Conservation (phyloP, 1,139 yeast genomes). For the Hemisphaericaspora lyxosophila region DNA sequence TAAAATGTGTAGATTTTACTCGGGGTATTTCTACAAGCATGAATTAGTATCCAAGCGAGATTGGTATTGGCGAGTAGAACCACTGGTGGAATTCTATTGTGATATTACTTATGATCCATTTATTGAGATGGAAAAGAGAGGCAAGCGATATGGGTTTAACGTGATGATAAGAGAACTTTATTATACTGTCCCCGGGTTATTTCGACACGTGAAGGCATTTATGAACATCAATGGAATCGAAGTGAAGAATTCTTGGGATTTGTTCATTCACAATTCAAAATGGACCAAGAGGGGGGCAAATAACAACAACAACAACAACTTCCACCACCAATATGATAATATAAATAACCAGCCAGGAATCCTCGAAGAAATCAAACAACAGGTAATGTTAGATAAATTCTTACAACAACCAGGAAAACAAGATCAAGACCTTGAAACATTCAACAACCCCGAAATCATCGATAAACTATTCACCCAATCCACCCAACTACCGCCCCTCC, state of each 20-base stretch:
- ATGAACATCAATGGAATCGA: constrained; percentile 44
- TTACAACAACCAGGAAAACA: constrained; percentile 20
- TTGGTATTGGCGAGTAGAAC: constrained; percentile 97
- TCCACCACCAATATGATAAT: constrained; percentile 28
- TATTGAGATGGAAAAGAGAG: constrained; percentile 64
- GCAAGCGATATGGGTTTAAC: constrained; percentile 82
- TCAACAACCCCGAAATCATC: constrained; percentile 28
- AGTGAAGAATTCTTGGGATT: constrained; percentile 58
- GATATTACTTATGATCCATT: constrained; percentile 92
- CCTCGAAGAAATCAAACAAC: constrained; percentile 26
- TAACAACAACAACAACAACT: no score
- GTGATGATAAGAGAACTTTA: constrained; percentile 71
- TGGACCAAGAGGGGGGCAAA: constrained; percentile 28
- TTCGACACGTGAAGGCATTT: constrained; percentile 66
- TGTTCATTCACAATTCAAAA: constrained; percentile 44
- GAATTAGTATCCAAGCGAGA: constrained; percentile 64
- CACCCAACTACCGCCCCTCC: constrained; percentile 31
- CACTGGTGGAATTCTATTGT: constrained; percentile 84
- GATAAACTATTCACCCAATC: constrained; percentile 26
- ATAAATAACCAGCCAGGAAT: constrained; percentile 20
- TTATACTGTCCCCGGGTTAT: constrained; percentile 78
- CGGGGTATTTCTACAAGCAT: constrained; percentile 78
- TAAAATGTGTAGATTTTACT: constrained; percentile 67
- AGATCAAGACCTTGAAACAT: constrained; percentile 23
- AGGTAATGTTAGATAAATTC: constrained; percentile 26